Percentiles rank a stretch among this genome's conserved stretches.
These are phyloP conservation scores for Paspalum notatum DNA, from an alignment of 176 grass and related monocot species.

Conservation along the genomic window DNA sequence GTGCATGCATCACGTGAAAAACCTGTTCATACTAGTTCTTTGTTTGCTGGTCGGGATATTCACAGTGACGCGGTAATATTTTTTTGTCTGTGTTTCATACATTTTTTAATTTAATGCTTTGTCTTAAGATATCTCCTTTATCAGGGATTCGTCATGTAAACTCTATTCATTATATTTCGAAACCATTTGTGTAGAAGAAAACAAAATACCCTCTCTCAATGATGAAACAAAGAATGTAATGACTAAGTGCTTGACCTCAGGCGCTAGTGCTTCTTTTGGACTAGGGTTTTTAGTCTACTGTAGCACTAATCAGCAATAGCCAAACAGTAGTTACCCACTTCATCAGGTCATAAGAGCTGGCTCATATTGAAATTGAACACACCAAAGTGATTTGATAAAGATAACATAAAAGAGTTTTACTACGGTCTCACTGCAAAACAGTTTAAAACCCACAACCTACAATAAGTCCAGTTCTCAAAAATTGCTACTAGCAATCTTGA, in stretches of 20 bases:
- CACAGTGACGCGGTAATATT: slow-evolving; percentile 74
- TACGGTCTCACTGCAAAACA: not conserved
- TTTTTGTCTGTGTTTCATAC: slow-evolving; percentile 37
- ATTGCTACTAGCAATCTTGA: slow-evolving; percentile 5
- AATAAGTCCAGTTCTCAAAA: slow-evolving; percentile 10
- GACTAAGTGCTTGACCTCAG: not conserved
- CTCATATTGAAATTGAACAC: slow-evolving; percentile 23
- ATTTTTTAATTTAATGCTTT: slow-evolving; percentile 8
- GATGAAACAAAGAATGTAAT: slow-evolving; percentile 8
- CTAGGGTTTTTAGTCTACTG: slow-evolving; percentile 13
- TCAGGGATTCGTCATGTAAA: slow-evolving; percentile 2
- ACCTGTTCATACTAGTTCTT: slow-evolving; percentile 78
- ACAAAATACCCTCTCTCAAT: not conserved
- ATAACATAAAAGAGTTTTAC: slow-evolving; percentile 7
- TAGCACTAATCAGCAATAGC: slow-evolving; percentile 13
- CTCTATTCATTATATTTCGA: slow-evolving; percentile 15
- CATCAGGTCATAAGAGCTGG: not conserved
- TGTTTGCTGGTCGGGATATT: slow-evolving; percentile 89
- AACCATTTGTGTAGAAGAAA: slow-evolving; percentile 3
- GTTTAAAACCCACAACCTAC: not conserved
- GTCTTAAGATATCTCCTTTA: not conserved
- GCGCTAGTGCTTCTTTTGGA: slow-evolving; percentile 1
- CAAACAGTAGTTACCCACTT: slow-evolving; percentile 1
- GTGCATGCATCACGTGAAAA: slow-evolving; percentile 87
- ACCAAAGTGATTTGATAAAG: slow-evolving; percentile 10